Evolutionary conservation across 2,329 filamentous ascomycete genomes (phyloP), one percentile per base, ranked within the genome.

Genomic region (Hypoxylon sp.): DNA sequence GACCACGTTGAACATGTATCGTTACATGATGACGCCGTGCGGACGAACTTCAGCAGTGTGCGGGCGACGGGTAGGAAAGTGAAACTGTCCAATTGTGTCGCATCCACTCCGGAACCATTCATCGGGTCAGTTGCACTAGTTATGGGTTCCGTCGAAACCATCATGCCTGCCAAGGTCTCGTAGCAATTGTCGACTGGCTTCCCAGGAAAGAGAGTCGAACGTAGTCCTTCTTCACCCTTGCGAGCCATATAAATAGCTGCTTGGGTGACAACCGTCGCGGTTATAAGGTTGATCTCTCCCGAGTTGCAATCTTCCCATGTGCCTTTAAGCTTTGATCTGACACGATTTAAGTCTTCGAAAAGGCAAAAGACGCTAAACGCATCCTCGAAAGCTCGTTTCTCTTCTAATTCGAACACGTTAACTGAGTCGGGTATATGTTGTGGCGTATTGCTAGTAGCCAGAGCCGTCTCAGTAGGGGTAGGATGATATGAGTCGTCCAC

Each of bases 351-450:
- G 16, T 48, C 44, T 9, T 48, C 44, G 12, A 48, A 48, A 9
- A 48, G 20, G 24, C 44, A 48, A 24, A 48, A 48, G 12, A 48
- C 22, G 5, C 14, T 6, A 48, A 48, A 48, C 16, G 44, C 44
- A 14, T 48, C 20, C 16, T 48, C 24, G 2, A 28, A 48, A 7
- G 24, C 6, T 8, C 28, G 20, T 7, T 30, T 4, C n/a, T 5
- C 24, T 48, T 48, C 44, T 9, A 48, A 12, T 9, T 48, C 44
- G 24, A 48, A 28, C 24, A 24, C 24, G 6, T 48, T 24, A 16
- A 48, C 14, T n/a, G 44, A 30, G 14, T 48, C 30, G 8, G 44
- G 44, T 28, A 28, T 14, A 16, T 24, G 3, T 24, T 30, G 22
- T 11, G 18, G 4, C 2, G n/a, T 48, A 48, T 48, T 28, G 11